Evolutionary conservation across 768 basidiomycete species (phyloP).

Genomic region (Leccinum incarnatum): DNA sequence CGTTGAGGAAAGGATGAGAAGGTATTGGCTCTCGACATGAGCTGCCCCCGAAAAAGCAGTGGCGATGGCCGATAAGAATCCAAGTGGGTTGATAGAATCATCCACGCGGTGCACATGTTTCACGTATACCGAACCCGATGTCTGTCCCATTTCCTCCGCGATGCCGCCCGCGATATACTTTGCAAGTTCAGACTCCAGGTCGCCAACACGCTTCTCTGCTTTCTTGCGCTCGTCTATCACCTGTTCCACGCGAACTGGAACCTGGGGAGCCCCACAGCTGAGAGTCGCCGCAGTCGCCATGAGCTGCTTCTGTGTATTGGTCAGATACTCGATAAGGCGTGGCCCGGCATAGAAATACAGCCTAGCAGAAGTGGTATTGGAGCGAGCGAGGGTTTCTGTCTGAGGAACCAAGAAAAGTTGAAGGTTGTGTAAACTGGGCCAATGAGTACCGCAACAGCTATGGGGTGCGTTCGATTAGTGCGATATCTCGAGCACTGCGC

Average conservation of each 20-base stretch:
- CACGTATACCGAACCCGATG: conserved; percentile 33
- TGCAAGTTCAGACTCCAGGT: conserved; percentile 67
- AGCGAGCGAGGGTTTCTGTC: conserved; percentile 62
- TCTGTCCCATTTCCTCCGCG: conserved; percentile 35
- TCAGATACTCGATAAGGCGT: conserved; percentile 63
- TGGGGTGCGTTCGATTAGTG: conserved; percentile 1
- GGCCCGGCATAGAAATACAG: conserved; percentile 84
- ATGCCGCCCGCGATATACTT: conserved; percentile 43
- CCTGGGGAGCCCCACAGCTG: conserved; percentile 63
- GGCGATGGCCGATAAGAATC: conserved; percentile 57
- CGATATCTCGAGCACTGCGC: conserved; percentile 6
- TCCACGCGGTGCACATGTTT: conserved; percentile 59
- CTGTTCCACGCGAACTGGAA: conserved; percentile 66
- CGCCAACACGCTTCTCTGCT: conserved; percentile 64
- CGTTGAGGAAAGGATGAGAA: conserved; percentile 61
- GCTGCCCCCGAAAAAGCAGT: conserved; percentile 39
- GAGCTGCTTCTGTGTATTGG: conserved; percentile 54
- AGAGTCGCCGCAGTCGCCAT: conserved; percentile 56
- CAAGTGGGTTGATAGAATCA: conserved; percentile 56
- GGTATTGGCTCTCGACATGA: conserved; percentile 32
- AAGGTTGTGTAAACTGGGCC: conserved; percentile 70
- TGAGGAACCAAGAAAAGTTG: conserved; percentile 71
- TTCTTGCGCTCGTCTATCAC: conserved; percentile 66
- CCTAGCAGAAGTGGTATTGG: conserved; percentile 61
- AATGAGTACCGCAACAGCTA: conserved; percentile 84